Evolutionary conservation across 129 eudicot species (phyloP).

Genomic region (Saposhnikovia divaricata): DNA sequence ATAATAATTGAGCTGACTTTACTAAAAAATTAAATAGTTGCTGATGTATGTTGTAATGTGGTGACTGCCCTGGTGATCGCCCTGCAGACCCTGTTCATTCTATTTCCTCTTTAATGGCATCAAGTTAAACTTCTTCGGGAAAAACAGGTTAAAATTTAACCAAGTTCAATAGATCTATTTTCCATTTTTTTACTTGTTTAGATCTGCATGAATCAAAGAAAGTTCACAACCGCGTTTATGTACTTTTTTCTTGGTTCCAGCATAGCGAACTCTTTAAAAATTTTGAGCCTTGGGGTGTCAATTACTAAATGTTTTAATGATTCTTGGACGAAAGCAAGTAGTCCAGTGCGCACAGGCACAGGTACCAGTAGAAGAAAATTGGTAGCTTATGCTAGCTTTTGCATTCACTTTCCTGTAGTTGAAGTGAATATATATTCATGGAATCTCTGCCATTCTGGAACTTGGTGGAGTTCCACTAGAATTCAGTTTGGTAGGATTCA

Average conservation of each 20-base stretch:
- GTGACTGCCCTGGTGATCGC: constrained; percentile 2
- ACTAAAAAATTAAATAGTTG: not conserved
- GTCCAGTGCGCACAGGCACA: not conserved
- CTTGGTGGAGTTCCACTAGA: constrained; percentile 5
- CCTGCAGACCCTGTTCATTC: too few species aligned
- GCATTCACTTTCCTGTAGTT: not conserved
- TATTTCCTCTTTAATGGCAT: not conserved
- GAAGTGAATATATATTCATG: not conserved
- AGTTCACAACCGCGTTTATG: not conserved
- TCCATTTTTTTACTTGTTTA: not conserved
- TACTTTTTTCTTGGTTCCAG: not conserved
- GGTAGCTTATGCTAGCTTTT: not conserved
- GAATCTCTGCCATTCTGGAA: constrained; percentile 3
- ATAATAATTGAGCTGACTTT: constrained; percentile 13
- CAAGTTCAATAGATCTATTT: not conserved
- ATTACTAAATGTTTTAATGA: not conserved
- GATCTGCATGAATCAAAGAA: not conserved
- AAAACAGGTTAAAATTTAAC: not conserved
- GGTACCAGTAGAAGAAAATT: not conserved
- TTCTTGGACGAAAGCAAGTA: not conserved
- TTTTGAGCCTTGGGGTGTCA: not conserved
- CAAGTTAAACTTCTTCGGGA: not conserved
- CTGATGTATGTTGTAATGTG: constrained; percentile 11
- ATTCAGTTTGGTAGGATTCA: constrained; percentile 1
- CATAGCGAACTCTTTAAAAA: not conserved